Evolutionary conservation across 2,329 filamentous ascomycete species (phyloP).

Genomic region (Xylaria digitata): DNA sequence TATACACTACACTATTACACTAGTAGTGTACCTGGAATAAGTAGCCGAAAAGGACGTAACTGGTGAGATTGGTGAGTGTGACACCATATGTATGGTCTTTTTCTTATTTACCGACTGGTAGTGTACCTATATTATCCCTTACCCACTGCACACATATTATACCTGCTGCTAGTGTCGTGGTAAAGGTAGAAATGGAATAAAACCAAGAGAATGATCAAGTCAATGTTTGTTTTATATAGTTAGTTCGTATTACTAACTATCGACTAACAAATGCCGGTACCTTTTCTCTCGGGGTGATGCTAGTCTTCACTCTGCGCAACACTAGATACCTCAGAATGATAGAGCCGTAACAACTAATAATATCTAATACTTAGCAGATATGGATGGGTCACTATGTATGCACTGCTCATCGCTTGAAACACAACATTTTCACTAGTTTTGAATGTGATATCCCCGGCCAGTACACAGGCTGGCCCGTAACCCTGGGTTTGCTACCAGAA

Average conservation of each 20-base stretch:
- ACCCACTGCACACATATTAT: too few species aligned
- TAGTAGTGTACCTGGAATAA: too few species aligned
- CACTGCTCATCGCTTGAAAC: neutral
- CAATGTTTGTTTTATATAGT: neutral
- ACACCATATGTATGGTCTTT: conserved; percentile 33
- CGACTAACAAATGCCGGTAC: too few species aligned
- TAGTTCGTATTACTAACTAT: too few species aligned
- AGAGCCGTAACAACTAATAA: neutral
- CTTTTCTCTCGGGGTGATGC: neutral
- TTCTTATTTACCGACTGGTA: neutral
- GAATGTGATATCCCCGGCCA: conserved; percentile 7
- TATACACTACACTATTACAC: too few species aligned
- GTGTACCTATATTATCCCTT: too few species aligned
- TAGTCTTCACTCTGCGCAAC: conserved; percentile 2
- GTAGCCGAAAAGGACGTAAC: too few species aligned
- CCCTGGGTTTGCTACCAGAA: conserved; percentile 20
- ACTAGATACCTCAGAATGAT: too few species aligned
- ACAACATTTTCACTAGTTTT: neutral
- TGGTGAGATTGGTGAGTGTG: conserved; percentile 2
- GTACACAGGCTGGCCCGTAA: neutral
- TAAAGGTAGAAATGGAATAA: too few species aligned
- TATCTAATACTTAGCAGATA: neutral
- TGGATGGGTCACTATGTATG: neutral
- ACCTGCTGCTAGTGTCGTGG: too few species aligned
- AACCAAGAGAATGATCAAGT: neutral